These are phyloP conservation scores for Trametopsis cervina DNA, from an alignment of 768 basidiomycete genomes.

Conservation along the genomic window DNA sequence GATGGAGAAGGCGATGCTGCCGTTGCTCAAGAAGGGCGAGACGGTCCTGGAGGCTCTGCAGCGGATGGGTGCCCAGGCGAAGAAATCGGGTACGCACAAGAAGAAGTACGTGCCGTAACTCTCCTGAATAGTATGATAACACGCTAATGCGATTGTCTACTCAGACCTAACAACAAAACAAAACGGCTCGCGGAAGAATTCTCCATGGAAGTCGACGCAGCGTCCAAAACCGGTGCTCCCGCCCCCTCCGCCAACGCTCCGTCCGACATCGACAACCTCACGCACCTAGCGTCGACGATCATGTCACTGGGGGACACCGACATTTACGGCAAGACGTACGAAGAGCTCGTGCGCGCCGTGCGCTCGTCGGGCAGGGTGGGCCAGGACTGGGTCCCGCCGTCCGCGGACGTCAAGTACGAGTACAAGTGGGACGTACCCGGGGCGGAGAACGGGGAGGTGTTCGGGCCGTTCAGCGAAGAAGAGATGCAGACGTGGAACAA, in stretches of 20 bases:
- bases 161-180: slow-evolving; percentile 27
- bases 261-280: slow-evolving; percentile 67
- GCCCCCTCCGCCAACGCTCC: slow-evolving; percentile 2
- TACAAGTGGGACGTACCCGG: slow-evolving; percentile 71
- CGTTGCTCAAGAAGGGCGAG: slow-evolving; percentile 81
- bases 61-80: slow-evolving; percentile 67
- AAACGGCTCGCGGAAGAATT: slow-evolving; percentile 23
- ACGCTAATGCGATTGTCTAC: slow-evolving; percentile 14
- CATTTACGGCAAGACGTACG: slow-evolving; percentile 81
- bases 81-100: slow-evolving; percentile 30
- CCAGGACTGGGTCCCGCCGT: slow-evolving; percentile 66
- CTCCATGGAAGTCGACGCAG: slow-evolving; percentile 47
- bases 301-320: slow-evolving; percentile 84
- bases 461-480: slow-evolving; percentile 77
- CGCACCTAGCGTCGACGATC: slow-evolving; percentile 81
- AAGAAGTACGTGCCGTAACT: slow-evolving; percentile 15
- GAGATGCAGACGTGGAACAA: slow-evolving; percentile 78
- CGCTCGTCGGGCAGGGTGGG: slow-evolving; percentile 67
- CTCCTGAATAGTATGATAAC: neutral
- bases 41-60: slow-evolving; percentile 86
- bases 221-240: slow-evolving; percentile 12
- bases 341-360: slow-evolving; percentile 73
- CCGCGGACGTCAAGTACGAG: slow-evolving; percentile 70
- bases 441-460: slow-evolving; percentile 41
- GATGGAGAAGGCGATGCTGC: slow-evolving; percentile 61